phyloP scores from a whole-genome alignment of 306 rosid species.

The Geum urbanum region DNA sequence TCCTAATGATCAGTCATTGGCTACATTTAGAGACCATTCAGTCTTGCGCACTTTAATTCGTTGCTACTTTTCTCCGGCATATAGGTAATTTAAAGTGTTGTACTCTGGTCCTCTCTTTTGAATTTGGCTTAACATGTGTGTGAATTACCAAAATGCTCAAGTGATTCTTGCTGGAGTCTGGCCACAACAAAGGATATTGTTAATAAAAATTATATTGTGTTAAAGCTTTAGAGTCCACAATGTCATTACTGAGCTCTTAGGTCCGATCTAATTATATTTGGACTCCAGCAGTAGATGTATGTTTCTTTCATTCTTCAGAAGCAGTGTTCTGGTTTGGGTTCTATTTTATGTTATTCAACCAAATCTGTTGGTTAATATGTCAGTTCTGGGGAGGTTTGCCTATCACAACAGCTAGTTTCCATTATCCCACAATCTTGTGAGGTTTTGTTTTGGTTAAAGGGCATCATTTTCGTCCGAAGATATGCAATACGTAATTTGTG shows the following conservation, averaged over 20 bases:
- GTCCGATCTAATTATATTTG: background rate
- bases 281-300: background rate
- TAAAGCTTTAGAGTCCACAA: background rate
- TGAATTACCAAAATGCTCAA: background rate
- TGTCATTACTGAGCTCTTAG: background rate
- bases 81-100: conserved; percentile 45
- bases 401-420: background rate
- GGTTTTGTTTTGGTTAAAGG: background rate
- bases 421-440: background rate
- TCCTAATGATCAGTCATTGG: conserved; percentile 63
- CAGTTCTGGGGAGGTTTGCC: background rate
- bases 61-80: conserved; percentile 81
- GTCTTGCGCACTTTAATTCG: conserved; percentile 77
- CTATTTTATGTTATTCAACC: background rate
- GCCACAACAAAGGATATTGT: background rate
- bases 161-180: background rate
- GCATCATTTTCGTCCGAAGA: background rate
- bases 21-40: conserved; percentile 77
- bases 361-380: background rate
- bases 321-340: background rate
- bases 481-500: background rate
- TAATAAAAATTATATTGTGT: conserved; percentile 3
- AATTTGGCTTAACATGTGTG: background rate
- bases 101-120: background rate
- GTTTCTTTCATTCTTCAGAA: background rate